Evolutionary conservation across 2,329 filamentous ascomycete species (phyloP).

Genomic region (Cercospora berteroae): DNA sequence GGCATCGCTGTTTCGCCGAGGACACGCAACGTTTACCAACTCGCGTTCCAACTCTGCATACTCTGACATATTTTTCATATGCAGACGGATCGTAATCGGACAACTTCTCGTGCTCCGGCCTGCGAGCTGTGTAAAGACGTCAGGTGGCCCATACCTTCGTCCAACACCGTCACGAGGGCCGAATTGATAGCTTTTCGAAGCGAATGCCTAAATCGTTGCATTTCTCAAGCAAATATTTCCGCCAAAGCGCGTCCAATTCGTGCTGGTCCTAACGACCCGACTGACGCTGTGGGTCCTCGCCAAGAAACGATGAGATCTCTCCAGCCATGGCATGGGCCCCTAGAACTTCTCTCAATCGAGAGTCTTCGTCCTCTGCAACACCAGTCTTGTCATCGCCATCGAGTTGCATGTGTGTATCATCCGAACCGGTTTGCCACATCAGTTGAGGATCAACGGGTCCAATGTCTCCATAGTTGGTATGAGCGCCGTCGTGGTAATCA

Average conservation of each 20-base stretch:
- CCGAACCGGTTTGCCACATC: conserved; percentile 6
- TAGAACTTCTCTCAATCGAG: conserved; percentile 4
- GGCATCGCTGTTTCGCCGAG: no score
- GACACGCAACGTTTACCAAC: no score
- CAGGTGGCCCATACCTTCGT: no score
- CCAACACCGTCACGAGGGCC: background rate
- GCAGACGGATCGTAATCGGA: no score
- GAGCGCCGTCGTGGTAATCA: background rate
- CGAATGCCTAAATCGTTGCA: background rate
- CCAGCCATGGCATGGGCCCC: conserved; percentile 5
- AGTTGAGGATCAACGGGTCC: conserved; percentile 11
- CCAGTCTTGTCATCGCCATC: conserved; percentile 1
- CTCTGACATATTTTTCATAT: no score
- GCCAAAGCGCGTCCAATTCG: background rate
- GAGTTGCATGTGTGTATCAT: conserved; percentile 2
- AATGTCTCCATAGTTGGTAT: background rate
- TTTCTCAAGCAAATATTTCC: background rate
- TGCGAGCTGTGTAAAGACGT: no score
- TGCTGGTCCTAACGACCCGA: background rate
- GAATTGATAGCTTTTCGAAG: background rate
- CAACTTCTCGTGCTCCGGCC: no score
- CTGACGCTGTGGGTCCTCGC: conserved; percentile 4
- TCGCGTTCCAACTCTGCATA: no score
- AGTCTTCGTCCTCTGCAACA: conserved; percentile 3
- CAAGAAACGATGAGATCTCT: conserved; percentile 6